phyloP scores from a whole-genome alignment of 805 yeast species.

The Lipomyces starkeyi region DNA sequence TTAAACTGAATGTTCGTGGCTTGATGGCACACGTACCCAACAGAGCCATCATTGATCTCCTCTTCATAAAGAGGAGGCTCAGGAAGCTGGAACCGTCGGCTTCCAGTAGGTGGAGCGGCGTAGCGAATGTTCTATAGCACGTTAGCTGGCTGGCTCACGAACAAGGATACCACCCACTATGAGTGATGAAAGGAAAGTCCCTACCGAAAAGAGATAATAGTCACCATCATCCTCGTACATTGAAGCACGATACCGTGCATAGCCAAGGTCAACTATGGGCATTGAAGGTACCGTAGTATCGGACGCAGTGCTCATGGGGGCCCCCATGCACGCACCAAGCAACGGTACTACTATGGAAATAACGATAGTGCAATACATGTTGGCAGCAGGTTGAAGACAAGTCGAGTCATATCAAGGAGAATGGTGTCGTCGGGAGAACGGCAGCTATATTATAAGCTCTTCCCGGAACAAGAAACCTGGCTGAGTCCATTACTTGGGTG shows the following conservation, averaged over 20 bases:
- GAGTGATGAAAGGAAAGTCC: slow-evolving; percentile 1
- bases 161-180: background rate
- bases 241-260: slow-evolving; percentile 35
- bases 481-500: background rate
- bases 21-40: slow-evolving; percentile 33
- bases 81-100: slow-evolving; percentile 32
- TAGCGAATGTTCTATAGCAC: slow-evolving; percentile 31
- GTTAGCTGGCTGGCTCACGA: background rate
- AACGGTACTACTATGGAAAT: background rate
- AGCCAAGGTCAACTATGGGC: slow-evolving; percentile 33
- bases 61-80: slow-evolving; percentile 24
- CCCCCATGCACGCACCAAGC: background rate
- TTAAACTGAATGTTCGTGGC: slow-evolving; percentile 22
- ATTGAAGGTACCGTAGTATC: background rate
- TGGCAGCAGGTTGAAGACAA: background rate
- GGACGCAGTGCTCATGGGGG: background rate
- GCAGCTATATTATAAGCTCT: background rate
- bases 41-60: slow-evolving; percentile 29
- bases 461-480: background rate
- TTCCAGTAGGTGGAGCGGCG: slow-evolving; percentile 36
- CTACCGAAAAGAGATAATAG: slow-evolving; percentile 16
- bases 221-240: slow-evolving; percentile 21
- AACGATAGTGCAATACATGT: background rate
- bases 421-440: background rate
- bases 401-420: background rate